Evolutionary conservation across 768 basidiomycete species (phyloP).

Genomic region (Auriscalpium vulgare): DNA sequence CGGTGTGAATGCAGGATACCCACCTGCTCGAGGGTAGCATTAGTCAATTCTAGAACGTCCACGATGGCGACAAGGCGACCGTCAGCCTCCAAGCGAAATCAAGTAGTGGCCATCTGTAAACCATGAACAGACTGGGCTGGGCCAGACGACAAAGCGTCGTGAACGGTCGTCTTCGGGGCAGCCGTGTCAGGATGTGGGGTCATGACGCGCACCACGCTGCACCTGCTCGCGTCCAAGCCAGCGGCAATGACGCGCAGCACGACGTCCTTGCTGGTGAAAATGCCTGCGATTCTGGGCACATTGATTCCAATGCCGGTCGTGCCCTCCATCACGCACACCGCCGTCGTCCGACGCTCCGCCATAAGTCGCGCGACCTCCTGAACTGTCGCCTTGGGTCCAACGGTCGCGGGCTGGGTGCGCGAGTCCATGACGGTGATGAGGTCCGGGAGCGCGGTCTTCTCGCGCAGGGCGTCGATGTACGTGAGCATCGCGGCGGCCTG

Average conservation of each 20-base stretch:
- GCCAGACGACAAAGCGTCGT: constrained; percentile 38
- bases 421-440: constrained; percentile 94
- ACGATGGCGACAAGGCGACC: constrained; percentile 95
- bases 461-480: constrained; percentile 90
- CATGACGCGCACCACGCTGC: constrained; percentile 97
- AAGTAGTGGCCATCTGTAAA: constrained; percentile 87
- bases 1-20: neutral
- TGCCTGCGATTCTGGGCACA: constrained; percentile 79
- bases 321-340: constrained; percentile 94
- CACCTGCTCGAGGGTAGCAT: constrained; percentile 96
- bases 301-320: constrained; percentile 25
- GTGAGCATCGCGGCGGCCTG: constrained; percentile 98
- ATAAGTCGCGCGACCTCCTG: constrained; percentile 91
- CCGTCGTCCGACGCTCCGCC: constrained; percentile 93
- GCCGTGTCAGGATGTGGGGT: constrained; percentile 98
- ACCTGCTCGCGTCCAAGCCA: constrained; percentile 83
- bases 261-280: constrained; percentile 98
- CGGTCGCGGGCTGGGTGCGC: constrained; percentile 88
- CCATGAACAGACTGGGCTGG: constrained; percentile 4
- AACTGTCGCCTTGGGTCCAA: constrained; percentile 87
- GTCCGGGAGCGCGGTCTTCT: constrained; percentile 95
- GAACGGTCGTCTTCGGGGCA: constrained; percentile 80
- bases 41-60: no score
- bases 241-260: constrained; percentile 98
- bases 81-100: constrained; percentile 88